Conservation (phyloP, 768 basidiomycete genomes). For the Xerocomus brunneocitrinus region DNA sequence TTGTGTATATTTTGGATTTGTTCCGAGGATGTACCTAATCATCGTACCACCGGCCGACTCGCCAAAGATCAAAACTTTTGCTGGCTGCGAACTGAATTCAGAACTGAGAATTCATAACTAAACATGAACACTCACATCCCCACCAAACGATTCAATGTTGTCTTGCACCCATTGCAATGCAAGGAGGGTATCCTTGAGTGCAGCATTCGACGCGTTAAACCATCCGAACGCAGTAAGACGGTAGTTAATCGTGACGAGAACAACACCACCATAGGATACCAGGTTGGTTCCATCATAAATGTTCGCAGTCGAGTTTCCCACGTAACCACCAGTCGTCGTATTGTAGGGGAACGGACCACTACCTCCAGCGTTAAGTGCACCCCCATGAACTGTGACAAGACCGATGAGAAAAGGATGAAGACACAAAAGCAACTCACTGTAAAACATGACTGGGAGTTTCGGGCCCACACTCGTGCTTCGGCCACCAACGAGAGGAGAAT, state of each 20-base stretch:
- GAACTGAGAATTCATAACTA: not conserved
- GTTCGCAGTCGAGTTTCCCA: conserved; percentile 16
- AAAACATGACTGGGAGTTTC: conserved; percentile 22
- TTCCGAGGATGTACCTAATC: conserved; percentile 13
- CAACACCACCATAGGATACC: conserved; percentile 22
- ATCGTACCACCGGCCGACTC: conserved; percentile 19
- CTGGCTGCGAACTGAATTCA: conserved; percentile 2
- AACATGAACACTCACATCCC: conserved; percentile 23
- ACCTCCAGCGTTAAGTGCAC: conserved; percentile 14
- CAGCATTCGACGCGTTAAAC: conserved; percentile 24
- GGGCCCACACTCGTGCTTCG: not conserved
- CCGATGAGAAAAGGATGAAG: not conserved
- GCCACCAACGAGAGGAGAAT: conserved; percentile 6
- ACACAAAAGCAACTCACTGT: not conserved
- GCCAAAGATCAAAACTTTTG: conserved; percentile 17
- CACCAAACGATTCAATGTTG: conserved; percentile 35
- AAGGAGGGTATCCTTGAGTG: conserved; percentile 29
- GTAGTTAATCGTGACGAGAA: conserved; percentile 24
- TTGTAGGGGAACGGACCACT: conserved; percentile 19
- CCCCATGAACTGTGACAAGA: conserved; percentile 15
- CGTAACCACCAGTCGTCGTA: conserved; percentile 18
- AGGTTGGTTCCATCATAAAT: conserved; percentile 23
- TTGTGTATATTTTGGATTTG: conserved; percentile 14
- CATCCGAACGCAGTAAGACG: conserved; percentile 19
- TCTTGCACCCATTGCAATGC: conserved; percentile 36